phyloP scores from a whole-genome alignment of 1,139 yeast genomes.

The Neolecta irregularis region DNA sequence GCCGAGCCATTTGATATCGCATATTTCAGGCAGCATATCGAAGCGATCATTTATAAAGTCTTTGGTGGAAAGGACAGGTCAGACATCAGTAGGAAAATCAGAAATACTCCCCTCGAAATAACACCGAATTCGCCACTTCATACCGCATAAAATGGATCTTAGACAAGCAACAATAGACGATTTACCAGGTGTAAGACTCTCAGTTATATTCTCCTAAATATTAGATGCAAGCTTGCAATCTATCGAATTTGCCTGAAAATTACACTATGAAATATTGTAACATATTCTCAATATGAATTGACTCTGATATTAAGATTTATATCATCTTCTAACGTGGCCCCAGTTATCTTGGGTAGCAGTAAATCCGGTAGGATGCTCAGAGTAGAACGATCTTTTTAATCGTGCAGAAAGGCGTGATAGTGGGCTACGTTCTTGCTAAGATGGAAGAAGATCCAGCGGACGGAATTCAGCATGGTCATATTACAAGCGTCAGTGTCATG shows the following conservation, averaged over 20 bases:
- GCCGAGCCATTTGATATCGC: too few relatives aligned
- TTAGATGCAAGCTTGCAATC: slow-evolving; percentile 94
- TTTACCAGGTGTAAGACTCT: slow-evolving; percentile 62
- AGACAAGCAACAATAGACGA: slow-evolving; percentile 79
- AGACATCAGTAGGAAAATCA: too few relatives aligned
- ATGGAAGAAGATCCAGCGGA: slow-evolving; percentile 87
- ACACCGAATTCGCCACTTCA: too few relatives aligned
- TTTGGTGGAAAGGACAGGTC: too few relatives aligned
- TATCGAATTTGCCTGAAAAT: slow-evolving; percentile 88
- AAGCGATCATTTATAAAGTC: too few relatives aligned
- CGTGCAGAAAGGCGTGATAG: slow-evolving; percentile 38
- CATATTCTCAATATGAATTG: not conserved
- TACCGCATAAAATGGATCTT: slow-evolving; percentile 41
- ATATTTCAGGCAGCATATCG: too few relatives aligned
- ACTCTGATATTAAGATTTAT: slow-evolving; percentile 30
- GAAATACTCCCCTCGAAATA: too few relatives aligned
- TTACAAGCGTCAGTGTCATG: slow-evolving; percentile 88
- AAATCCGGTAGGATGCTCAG: too few relatives aligned
- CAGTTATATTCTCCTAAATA: too few relatives aligned
- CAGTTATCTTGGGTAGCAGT: slow-evolving; percentile 94
- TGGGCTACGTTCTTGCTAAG: slow-evolving; percentile 88
- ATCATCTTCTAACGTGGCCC: slow-evolving; percentile 93
- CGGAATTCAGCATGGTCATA: slow-evolving; percentile 78
- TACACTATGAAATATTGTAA: slow-evolving; percentile 73
- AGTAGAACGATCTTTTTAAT: slow-evolving; percentile 3